Percentiles rank a stretch among this genome's conserved stretches.
phyloP scores from a whole-genome alignment of 2,329 filamentous ascomycete genomes.

The Calonectria hawksworthii region DNA sequence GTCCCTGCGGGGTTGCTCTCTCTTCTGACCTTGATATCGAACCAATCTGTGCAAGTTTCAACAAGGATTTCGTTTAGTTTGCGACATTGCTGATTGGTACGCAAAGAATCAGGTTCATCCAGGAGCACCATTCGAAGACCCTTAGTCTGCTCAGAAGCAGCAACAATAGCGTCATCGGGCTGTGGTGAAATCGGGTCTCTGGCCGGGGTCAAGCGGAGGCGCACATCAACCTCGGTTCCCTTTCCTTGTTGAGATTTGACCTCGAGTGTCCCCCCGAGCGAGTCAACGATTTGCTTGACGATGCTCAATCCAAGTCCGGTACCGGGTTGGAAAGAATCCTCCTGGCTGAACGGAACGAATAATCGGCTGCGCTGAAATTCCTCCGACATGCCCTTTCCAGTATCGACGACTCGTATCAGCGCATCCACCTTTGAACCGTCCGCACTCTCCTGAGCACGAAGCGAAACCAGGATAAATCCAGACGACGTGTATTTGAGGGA shows the following conservation, averaged over 20 bases:
- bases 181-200: neutral
- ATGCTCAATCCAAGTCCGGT: constrained; percentile 75
- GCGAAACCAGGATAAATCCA: constrained; percentile 63
- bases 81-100: constrained; percentile 28
- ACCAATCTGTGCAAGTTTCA: constrained; percentile 52
- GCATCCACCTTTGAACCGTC: constrained; percentile 42
- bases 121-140: constrained; percentile 39
- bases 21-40: constrained; percentile 48
- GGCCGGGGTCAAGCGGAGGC: constrained; percentile 54
- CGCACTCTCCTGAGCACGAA: constrained; percentile 43
- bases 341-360: constrained; percentile 74
- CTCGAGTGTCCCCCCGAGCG: constrained; percentile 71
- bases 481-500: constrained; percentile 72
- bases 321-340: constrained; percentile 71
- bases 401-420: constrained; percentile 68
- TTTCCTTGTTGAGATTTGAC: constrained; percentile 66
- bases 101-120: constrained; percentile 23
- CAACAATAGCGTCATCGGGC: constrained; percentile 33
- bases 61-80: constrained; percentile 48
- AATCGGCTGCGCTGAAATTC: constrained; percentile 74
- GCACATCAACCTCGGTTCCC: constrained; percentile 69
- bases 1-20: constrained; percentile 16
- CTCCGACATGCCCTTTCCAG: constrained; percentile 74
- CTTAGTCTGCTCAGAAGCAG: constrained; percentile 25
- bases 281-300: constrained; percentile 71